These are phyloP conservation scores for Brasenia schreberi DNA, from an alignment of 164 flowering plant genomes.

Conservation along the genomic window DNA sequence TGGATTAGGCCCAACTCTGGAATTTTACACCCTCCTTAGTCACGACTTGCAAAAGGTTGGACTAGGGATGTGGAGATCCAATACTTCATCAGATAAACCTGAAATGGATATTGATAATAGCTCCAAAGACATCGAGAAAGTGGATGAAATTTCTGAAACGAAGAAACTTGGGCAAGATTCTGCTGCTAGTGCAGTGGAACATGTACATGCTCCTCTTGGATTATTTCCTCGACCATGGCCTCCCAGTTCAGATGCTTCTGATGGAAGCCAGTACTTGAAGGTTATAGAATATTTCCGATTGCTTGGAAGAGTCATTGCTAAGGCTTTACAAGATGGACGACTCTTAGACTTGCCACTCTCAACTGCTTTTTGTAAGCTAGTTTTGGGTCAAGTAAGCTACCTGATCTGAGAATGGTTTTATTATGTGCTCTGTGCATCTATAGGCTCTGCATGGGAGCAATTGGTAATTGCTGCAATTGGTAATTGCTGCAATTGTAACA, in stretches of 20 bases:
- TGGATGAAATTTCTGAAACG: neutral
- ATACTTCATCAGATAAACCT: constrained; percentile 23
- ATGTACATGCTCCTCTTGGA: constrained; percentile 69
- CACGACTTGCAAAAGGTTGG: constrained; percentile 75
- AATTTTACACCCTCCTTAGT: constrained; percentile 91
- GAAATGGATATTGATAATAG: constrained; percentile 43
- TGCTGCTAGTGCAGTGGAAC: constrained; percentile 17
- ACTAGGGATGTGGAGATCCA: constrained; percentile 84
- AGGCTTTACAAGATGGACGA: constrained; percentile 98
- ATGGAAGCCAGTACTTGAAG: constrained; percentile 57
- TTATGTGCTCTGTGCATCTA: neutral
- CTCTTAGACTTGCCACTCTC: constrained; percentile 90
- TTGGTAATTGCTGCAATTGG: neutral
- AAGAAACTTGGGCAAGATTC: neutral
- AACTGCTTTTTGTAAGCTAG: constrained; percentile 73
- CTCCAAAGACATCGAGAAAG: neutral
- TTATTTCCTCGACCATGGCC: constrained; percentile 97
- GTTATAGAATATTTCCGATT: constrained; percentile 67
- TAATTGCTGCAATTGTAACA: neutral
- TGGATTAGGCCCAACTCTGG: constrained; percentile 94
- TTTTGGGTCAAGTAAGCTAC: constrained; percentile 77
- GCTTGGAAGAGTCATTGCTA: constrained; percentile 92
- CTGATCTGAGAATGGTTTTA: neutral
- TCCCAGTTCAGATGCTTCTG: constrained; percentile 50
- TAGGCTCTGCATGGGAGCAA: too few species aligned